phyloP scores from a whole-genome alignment of 495 filamentous ascomycete genomes.

The Penicillium parvum region DNA sequence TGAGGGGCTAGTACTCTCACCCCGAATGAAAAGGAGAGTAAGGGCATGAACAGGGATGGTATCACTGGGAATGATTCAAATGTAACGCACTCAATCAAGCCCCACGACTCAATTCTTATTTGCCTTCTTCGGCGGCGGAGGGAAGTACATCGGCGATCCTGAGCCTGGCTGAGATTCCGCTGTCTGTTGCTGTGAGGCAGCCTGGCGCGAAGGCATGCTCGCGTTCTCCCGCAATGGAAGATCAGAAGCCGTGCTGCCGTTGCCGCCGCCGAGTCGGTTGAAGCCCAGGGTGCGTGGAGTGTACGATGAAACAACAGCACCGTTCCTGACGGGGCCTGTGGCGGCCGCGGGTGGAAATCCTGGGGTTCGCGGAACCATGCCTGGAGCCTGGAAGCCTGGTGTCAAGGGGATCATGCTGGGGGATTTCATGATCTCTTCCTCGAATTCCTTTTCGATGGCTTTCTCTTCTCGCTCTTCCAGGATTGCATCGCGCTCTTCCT shows the following conservation, averaged over 20 bases:
- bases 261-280: constrained; percentile 28
- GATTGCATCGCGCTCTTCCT: constrained; percentile 32
- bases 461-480: constrained; percentile 38
- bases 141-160: constrained; percentile 36
- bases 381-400: constrained; percentile 9
- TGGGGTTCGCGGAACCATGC: constrained; percentile 24
- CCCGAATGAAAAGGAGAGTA: constrained; percentile 6
- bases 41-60: constrained; percentile 15
- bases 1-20: background rate
- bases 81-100: background rate
- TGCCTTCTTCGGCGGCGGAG: constrained; percentile 42
- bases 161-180: constrained; percentile 17
- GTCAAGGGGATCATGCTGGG: constrained; percentile 38
- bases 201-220: constrained; percentile 17
- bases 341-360: constrained; percentile 23
- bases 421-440: constrained; percentile 44
- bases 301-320: constrained; percentile 26
- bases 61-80: constrained; percentile 10
- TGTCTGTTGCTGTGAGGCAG: constrained; percentile 21
- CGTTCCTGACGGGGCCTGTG: constrained; percentile 13
- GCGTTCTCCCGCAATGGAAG: constrained; percentile 40
- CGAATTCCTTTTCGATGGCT: constrained; percentile 38
- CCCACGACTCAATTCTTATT: constrained; percentile 17
- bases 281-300: constrained; percentile 43
- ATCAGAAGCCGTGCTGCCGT: constrained; percentile 26